A percentile compares a stretch with the other conserved stretches of the same genome.
Evolutionary conservation across 768 basidiomycete genomes (phyloP).

Genomic region (Russula compacta): DNA sequence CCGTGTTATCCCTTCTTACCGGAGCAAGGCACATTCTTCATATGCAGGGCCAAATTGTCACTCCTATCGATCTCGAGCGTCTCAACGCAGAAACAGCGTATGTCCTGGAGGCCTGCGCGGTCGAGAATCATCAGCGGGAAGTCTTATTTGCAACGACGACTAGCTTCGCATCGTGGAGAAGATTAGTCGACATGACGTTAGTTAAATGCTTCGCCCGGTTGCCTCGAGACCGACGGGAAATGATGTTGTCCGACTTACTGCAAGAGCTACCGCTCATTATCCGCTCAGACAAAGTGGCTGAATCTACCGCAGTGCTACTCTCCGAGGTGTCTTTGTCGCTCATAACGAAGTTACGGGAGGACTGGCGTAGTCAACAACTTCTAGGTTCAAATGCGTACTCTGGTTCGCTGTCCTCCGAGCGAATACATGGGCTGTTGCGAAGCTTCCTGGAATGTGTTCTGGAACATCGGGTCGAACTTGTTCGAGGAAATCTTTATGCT

Average conservation of each 20-base stretch:
- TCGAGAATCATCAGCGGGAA: constrained; percentile 83
- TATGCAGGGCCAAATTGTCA: constrained; percentile 56
- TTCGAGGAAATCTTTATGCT: constrained; percentile 93
- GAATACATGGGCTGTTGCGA: constrained; percentile 65
- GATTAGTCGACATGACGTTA: constrained; percentile 74
- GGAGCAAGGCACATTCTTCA: constrained; percentile 53
- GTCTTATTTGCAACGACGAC: constrained; percentile 59
- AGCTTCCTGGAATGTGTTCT: constrained; percentile 66
- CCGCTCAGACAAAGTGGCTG: constrained; percentile 53
- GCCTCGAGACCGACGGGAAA: constrained; percentile 74
- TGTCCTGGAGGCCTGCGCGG: constrained; percentile 72
- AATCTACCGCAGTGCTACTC: constrained; percentile 70
- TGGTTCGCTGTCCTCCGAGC: constrained; percentile 69
- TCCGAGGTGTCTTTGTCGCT: constrained; percentile 75
- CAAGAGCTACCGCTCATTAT: constrained; percentile 69
- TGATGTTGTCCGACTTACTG: constrained; percentile 83
- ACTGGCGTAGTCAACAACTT: constrained; percentile 59
- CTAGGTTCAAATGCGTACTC: constrained; percentile 58
- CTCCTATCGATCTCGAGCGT: constrained; percentile 53
- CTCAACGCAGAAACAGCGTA: constrained; percentile 62
- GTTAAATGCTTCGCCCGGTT: constrained; percentile 81
- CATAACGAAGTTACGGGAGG: constrained; percentile 84
- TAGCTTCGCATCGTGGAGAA: constrained; percentile 79
- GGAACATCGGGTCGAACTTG: constrained; percentile 71
- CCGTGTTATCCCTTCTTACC: constrained; percentile 61